Base-by-base conservation (phyloP, 306 rosid genomes). In the Glycine soja region DNA sequence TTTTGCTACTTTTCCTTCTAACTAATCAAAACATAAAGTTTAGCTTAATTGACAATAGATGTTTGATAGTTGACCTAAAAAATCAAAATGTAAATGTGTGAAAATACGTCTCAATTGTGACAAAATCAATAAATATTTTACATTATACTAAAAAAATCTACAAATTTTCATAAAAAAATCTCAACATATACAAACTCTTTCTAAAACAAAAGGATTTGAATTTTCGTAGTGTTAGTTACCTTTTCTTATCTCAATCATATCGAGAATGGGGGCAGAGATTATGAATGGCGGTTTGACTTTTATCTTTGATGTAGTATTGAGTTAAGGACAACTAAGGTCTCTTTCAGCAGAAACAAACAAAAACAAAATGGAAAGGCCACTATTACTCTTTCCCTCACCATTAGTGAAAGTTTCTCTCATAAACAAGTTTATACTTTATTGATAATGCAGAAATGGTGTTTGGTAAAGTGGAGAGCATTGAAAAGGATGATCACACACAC, bases 191-290 rank as follows among this genome's bases (percentile, higher is more conserved):
- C 30, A 24, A 24, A 24, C 30, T 24, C 2, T 24, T 24, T 24
- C 2, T 1, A 24, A 24, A 24, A 24, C 2, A 24, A 24, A 24
- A 24, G 30, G 30, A 24, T 24, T 24, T 24, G 30, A 24, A 61
- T 14, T 73, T 63, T 59, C 15, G 0, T 6, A 7, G 19, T 12
- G 61, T 53, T 66, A 0, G 34, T 36, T 56, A 16, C 46, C 30
- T 6, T 73, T 38, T 36, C 6, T 46, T 7, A 11, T 54, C 7
- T 59, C 42, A 70, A 11, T 68, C 11, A 81, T 65, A 70, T 83
- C 88, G 89, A 74, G 62, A 74, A 83, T 85, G 72, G 88, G 79
- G 94, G 90, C 71, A 34, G 76, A 63, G 76, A 76, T 66, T 80
- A 24, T n/a, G 77, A 74, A 57, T 19, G 59, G 75, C 30, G 76